Base-by-base conservation (phyloP, 345 rosid species). In the Hypericum perforatum region DNA sequence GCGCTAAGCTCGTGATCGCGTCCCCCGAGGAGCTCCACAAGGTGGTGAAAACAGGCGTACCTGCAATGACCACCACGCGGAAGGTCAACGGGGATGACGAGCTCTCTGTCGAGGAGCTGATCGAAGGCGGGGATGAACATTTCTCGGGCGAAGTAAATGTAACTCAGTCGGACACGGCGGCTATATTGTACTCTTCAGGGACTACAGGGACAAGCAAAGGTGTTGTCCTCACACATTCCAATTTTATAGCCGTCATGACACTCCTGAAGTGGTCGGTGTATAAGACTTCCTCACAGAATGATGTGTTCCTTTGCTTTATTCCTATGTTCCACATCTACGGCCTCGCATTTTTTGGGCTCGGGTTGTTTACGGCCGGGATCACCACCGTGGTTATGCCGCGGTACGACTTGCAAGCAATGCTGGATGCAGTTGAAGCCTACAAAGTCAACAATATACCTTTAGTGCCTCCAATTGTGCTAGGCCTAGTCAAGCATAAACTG, bases 201-300 rank as follows among this genome's bases (percentile, higher is more conserved):
- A 82, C 89, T 9, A 75, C 85, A 0, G 85, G 89, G 8, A 62
- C 63, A 7, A 82, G 83, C 64, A 82, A 82, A 59, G 89, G 89
- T 1, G 83, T 82, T 14, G 41, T 82, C 37, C 45, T 79, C 40
- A 77, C 83, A 0, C 89, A 79, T 53, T 54, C 71, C 3, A 82
- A 82, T 49, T 79, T 82, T 50, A 63, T 82, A 53, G 39, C 82
- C 12, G 42, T 65, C 11, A 45, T 63, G 53, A 49, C 70, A 8
- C 59, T 80, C 2, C 40, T 80, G 5, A 78, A 53, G 54, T 83
- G 91, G 91, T 46, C 72, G 2, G 71, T 74, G 37, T 14, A 74
- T 6, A 67, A 14, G 37, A 32, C 67, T 16, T 67, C 77, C 0
- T 63, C 84, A 2, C 60, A 70, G 44, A 41, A 75, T 32, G 82